Conservation (phyloP, 148 eudicot species). For the Heliamphora exappendiculata region DNA sequence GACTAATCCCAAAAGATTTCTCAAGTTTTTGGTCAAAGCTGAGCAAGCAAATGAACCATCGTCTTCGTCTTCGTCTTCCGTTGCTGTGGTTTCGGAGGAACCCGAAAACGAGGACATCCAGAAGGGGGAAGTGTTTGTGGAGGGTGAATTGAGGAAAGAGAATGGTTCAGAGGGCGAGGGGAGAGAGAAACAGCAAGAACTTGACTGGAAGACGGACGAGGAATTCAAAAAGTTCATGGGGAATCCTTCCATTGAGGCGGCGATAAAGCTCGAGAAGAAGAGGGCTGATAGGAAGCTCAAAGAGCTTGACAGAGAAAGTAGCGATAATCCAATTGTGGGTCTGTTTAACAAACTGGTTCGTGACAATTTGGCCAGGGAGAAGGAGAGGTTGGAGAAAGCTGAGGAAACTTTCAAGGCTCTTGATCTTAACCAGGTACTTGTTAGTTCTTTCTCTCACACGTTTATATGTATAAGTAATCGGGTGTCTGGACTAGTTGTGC, state of each 20-base stretch:
- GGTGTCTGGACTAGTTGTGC: too few relatives aligned
- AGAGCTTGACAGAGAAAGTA: conserved; percentile 67
- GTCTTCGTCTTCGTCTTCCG: conserved; percentile 16
- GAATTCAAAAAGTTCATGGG: conserved; percentile 99
- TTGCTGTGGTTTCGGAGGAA: conserved; percentile 28
- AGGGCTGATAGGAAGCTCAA: conserved; percentile 84
- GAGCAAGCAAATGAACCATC: conserved; percentile 34
- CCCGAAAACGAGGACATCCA: conserved; percentile 23
- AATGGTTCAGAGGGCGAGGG: conserved; percentile 16
- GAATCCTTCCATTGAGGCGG: conserved; percentile 91
- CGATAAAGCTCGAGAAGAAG: conserved; percentile 90
- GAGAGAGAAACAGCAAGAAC: conserved; percentile 45
- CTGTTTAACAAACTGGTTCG: conserved; percentile 46
- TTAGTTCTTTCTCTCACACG: conserved; percentile 10
- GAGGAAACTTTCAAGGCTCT: conserved; percentile 84
- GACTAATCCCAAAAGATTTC: conserved; percentile 20
- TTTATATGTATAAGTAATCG: too few relatives aligned
- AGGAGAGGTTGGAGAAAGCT: conserved; percentile 60
- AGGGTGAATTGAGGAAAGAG: conserved; percentile 10
- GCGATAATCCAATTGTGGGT: conserved; percentile 52
- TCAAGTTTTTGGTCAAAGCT: conserved; percentile 37
- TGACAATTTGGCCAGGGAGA: conserved; percentile 59
- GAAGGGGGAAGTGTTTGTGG: conserved; percentile 13
- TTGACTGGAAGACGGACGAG: conserved; percentile 88
- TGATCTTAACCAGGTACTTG: conserved; percentile 77